phyloP scores from a whole-genome alignment of 345 rosid genomes.

The Eucalyptus erythrocorys region DNA sequence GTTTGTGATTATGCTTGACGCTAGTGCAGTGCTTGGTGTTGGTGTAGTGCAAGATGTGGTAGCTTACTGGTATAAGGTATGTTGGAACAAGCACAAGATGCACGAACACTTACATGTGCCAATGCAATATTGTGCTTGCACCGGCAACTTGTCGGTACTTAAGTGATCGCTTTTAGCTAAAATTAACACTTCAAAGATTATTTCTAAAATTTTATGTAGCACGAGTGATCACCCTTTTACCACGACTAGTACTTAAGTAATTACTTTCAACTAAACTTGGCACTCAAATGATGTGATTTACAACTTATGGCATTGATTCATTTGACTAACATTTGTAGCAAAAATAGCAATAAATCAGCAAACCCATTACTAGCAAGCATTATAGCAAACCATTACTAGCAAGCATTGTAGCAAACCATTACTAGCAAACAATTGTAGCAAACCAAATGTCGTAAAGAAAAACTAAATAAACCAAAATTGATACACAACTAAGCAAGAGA shows the following conservation, averaged over 20 bases:
- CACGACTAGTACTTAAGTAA: neutral
- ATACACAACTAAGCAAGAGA: too few relatives aligned
- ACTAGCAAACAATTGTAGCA: too few relatives aligned
- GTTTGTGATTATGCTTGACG: neutral
- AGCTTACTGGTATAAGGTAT: accelerated
- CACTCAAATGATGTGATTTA: neutral
- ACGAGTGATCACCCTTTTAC: too few relatives aligned
- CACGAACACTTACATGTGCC: too few relatives aligned
- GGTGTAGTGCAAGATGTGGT: accelerated
- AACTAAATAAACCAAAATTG: too few relatives aligned
- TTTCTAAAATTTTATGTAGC: neutral
- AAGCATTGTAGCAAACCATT: too few relatives aligned
- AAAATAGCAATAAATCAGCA: neutral
- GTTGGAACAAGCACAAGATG: accelerated
- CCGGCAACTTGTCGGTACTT: too few relatives aligned
- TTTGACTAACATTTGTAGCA: neutral
- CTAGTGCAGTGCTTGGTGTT: too few relatives aligned
- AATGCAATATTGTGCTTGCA: too few relatives aligned
- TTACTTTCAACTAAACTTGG: accelerated
- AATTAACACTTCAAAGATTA: neutral
- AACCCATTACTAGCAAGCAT: too few relatives aligned
- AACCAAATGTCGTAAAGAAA: too few relatives aligned
- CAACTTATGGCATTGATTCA: neutral
- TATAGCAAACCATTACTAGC: too few relatives aligned
- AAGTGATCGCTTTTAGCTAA: neutral